Evolutionary conservation across 1,284 basidiomycete genomes (phyloP).

Genomic region (Austroboletus niveus): DNA sequence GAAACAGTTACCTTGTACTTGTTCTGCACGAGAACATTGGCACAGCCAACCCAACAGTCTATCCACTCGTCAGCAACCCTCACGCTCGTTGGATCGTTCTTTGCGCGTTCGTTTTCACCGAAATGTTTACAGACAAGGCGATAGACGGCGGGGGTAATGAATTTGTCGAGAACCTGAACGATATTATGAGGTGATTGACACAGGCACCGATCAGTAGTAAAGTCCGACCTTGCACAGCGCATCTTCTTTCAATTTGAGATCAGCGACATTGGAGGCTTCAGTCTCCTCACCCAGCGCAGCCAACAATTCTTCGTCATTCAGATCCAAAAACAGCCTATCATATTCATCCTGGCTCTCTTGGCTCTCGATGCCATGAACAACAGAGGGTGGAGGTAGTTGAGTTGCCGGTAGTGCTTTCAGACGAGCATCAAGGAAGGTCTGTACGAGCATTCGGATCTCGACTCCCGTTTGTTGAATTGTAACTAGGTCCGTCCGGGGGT

Average conservation of each 20-base stretch:
- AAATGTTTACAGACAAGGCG: conserved; percentile 56
- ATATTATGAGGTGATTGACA: background rate
- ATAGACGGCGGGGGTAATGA: conserved; percentile 61
- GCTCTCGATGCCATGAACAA: conserved; percentile 35
- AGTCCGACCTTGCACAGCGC: conserved; percentile 41
- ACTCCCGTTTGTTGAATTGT: conserved; percentile 32
- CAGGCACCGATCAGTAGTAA: background rate
- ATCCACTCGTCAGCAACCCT: conserved; percentile 54
- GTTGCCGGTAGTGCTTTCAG: conserved; percentile 48
- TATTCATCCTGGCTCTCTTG: conserved; percentile 81
- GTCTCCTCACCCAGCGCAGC: conserved; percentile 47
- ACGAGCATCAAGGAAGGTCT: conserved; percentile 66
- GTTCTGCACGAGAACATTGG: conserved; percentile 63
- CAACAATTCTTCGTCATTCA: conserved; percentile 59
- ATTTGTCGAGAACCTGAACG: conserved; percentile 51
- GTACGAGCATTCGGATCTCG: conserved; percentile 42
- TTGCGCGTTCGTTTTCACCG: conserved; percentile 34
- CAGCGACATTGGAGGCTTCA: conserved; percentile 20
- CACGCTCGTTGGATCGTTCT: conserved; percentile 29
- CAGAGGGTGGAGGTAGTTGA: conserved; percentile 35
- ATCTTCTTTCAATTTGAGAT: conserved; percentile 41
- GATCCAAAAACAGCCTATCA: conserved; percentile 52
- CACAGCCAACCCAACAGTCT: conserved; percentile 79
- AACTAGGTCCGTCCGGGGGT: conserved; percentile 40
- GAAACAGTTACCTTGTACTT: conserved; percentile 42